Evolutionary conservation across 768 basidiomycete genomes (phyloP).

Genomic region (Boletus tomentosulus): DNA sequence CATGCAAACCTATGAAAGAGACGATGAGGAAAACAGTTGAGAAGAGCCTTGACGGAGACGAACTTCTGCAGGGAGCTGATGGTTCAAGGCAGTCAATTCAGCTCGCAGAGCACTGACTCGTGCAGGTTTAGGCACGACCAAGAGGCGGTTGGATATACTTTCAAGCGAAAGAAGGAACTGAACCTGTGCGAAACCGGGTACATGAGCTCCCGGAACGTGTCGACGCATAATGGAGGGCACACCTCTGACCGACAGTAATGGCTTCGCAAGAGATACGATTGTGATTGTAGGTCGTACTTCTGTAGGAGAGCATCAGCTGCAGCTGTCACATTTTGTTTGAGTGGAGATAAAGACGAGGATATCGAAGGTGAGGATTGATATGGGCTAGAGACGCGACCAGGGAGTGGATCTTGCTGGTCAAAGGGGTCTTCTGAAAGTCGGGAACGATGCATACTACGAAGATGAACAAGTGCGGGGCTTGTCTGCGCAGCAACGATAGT

Average conservation of each 20-base stretch:
- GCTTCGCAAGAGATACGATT: constrained; percentile 69
- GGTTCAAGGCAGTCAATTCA: constrained; percentile 92
- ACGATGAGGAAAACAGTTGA: not conserved
- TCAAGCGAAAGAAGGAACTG: constrained; percentile 87
- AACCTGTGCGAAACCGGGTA: constrained; percentile 42
- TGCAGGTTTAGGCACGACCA: constrained; percentile 91
- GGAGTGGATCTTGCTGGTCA: constrained; percentile 55
- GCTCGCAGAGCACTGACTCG: constrained; percentile 95
- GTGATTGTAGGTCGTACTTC: constrained; percentile 63
- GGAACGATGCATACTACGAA: constrained; percentile 48
- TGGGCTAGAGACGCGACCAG: constrained; percentile 37
- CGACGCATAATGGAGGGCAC: constrained; percentile 20
- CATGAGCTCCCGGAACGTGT: not conserved
- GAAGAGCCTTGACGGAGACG: constrained; percentile 10
- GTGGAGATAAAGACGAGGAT: constrained; percentile 42
- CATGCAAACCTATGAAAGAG: constrained; percentile 64
- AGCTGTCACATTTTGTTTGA: constrained; percentile 41
- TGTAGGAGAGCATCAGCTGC: constrained; percentile 56
- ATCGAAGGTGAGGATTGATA: constrained; percentile 75
- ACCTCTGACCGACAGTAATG: constrained; percentile 90
- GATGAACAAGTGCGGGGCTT: constrained; percentile 64
- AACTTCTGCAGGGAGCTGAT: constrained; percentile 94
- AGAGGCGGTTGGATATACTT: constrained; percentile 85
- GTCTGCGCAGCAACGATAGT: constrained; percentile 69
- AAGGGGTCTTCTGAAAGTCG: constrained; percentile 70